Evolutionary conservation across 176 grass and related monocot species (phyloP).

Genomic region (Avena eriantha): DNA sequence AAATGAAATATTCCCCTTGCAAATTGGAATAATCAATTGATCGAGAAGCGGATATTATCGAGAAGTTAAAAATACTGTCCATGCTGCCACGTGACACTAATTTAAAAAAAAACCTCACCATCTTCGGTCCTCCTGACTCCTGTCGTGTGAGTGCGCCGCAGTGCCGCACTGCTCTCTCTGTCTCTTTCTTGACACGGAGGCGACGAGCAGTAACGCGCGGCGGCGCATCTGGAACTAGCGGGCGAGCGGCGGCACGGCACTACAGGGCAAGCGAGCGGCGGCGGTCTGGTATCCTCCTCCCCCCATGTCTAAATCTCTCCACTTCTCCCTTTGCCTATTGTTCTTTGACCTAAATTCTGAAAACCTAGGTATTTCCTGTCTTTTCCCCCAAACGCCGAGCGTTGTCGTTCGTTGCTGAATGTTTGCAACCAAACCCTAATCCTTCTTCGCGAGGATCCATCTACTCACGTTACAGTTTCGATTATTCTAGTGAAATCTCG

Average conservation of each 20-base stretch:
- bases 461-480: neutral
- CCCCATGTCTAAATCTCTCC: neutral
- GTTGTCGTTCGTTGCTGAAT: neutral
- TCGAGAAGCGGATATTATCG: too few relatives aligned
- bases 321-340: neutral
- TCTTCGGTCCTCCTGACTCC: too few relatives aligned
- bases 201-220: neutral
- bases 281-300: neutral
- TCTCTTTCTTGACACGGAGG: neutral
- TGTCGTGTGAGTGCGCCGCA: too few relatives aligned
- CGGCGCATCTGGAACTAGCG: neutral
- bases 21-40: too few relatives aligned
- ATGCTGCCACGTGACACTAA: too few relatives aligned
- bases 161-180: neutral
- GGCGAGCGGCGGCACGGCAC: neutral
- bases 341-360: conserved; percentile 1
- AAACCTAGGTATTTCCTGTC: neutral
- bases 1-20: too few relatives aligned
- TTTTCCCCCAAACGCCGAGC: neutral
- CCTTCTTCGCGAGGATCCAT: neutral
- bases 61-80: too few relatives aligned
- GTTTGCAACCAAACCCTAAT: neutral
- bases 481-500: neutral
- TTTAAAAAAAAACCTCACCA: too few relatives aligned
- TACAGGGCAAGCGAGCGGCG: neutral